Base-by-base conservation (phyloP, 2,329 filamentous ascomycete genomes). In the Thielaviopsis populi region DNA sequence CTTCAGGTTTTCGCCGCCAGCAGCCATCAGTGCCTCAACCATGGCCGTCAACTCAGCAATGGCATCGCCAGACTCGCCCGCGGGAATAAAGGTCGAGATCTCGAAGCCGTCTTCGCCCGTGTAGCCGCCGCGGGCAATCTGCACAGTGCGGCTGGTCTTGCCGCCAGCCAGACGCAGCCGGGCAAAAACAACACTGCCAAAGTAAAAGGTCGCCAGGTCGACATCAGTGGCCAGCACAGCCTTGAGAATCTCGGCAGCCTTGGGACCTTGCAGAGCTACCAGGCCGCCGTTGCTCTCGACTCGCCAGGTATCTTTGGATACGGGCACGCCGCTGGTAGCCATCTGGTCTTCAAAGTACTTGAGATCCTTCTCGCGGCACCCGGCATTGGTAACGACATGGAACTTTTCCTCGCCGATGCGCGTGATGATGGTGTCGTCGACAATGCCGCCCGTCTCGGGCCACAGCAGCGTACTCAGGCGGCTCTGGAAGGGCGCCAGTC, bases 81-180 rank as follows among this genome's bases (percentile, higher is more conserved):
- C 74, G 4, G 73, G 71, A 66, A 73, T 72, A 41, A 70, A 83
- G 70, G 96, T 88, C 48, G 89, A 94, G 71, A 99, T 89, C 77
- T 99, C 94, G 75, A 99, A 99, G 50, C 94, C 94, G 74, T 99
- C 94, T 77, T 99, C 94, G 66, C 94, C 94, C 0, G 94, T 99
- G 78, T 99, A 99, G 3, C 94, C 94, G 58, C 88, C 94, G 66
- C 94, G 84, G 72, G 86, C 91, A 71, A 96, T 85, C 61, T 96
- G 71, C 22, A 77, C 72, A 6, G 73, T 73, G 67, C 74, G 71
- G 60, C 73, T 71, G 69, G 72, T 71, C 68, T 67, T 66, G 43
- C 79, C 80, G 54, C 80, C 81, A 43, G 79, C 75, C 13, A 89
- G 77, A 67, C 79, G 82, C 62, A 96, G 76, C 67, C 82, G 80